Conservation (phyloP, 2,329 filamentous ascomycete genomes). For the Phyllosticta citrichinensis region DNA sequence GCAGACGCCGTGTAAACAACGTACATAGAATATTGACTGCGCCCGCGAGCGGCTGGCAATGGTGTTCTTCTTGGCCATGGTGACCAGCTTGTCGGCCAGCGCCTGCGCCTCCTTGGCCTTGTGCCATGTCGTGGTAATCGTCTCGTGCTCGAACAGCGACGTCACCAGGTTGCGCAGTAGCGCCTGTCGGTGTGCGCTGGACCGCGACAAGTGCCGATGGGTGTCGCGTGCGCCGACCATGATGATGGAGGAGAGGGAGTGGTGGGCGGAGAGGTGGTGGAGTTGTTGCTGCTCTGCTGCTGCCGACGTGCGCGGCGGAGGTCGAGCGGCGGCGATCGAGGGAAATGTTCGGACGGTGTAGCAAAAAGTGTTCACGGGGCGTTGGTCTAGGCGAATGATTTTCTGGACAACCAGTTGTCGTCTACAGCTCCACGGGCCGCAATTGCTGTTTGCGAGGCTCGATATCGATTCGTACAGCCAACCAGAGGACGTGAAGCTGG, state of each 20-base stretch:
- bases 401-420: neutral
- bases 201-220: slow-evolving; percentile 79
- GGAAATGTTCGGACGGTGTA: neutral
- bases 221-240: slow-evolving; percentile 81
- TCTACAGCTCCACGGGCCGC: neutral
- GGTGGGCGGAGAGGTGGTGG: neutral
- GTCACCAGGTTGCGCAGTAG: slow-evolving; percentile 93
- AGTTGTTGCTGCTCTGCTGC: neutral
- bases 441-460: slow-evolving; percentile 1
- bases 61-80: slow-evolving; percentile 85
- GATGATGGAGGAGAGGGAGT: slow-evolving; percentile 13
- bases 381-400: neutral
- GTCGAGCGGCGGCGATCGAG: neutral
- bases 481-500: neutral
- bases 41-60: slow-evolving; percentile 67
- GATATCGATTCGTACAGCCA: neutral
- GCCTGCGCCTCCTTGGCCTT: slow-evolving; percentile 97
- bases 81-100: slow-evolving; percentile 88
- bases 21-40: slow-evolving; percentile 75
- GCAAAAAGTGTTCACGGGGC: no score
- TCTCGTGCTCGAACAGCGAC: slow-evolving; percentile 85
- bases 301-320: slow-evolving; percentile 1
- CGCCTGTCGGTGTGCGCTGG: slow-evolving; percentile 79
- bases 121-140: slow-evolving; percentile 87
- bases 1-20: slow-evolving; percentile 22